These are phyloP conservation scores for Fusarium tricinctum DNA, from an alignment of 2,329 filamentous ascomycete species.

Conservation along the genomic window DNA sequence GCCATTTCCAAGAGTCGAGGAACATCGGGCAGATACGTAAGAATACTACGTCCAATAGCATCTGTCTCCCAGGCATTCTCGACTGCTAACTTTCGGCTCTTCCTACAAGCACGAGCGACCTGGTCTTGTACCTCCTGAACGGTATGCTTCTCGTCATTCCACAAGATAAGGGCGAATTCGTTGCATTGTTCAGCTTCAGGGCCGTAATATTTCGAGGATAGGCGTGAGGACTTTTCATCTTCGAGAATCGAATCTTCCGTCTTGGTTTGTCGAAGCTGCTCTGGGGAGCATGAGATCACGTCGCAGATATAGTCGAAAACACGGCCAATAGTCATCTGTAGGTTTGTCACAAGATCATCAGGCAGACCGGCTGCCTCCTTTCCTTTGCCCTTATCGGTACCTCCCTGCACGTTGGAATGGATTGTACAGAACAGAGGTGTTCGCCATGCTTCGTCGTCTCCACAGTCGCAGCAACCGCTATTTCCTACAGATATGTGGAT, in stretches of 20 bases:
- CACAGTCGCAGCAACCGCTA: slow-evolving; percentile 97
- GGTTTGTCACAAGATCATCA: slow-evolving; percentile 79
- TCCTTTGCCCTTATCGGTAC: slow-evolving; percentile 72
- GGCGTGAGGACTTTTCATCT: slow-evolving; percentile 84
- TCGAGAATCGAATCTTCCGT: slow-evolving; percentile 82
- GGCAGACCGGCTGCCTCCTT: slow-evolving; percentile 73
- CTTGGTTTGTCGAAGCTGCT: slow-evolving; percentile 90
- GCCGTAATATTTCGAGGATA: slow-evolving; percentile 80
- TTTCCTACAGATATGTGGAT: slow-evolving; percentile 91
- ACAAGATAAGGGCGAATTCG: slow-evolving; percentile 88
- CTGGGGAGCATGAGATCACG: slow-evolving; percentile 96
- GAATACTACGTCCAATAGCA: slow-evolving; percentile 85
- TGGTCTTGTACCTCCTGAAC: slow-evolving; percentile 91
- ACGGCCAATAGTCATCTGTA: slow-evolving; percentile 87
- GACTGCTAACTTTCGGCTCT: slow-evolving; percentile 76
- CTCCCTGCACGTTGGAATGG: slow-evolving; percentile 75
- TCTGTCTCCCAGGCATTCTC: slow-evolving; percentile 89
- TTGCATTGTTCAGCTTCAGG: slow-evolving; percentile 59
- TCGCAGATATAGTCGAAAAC: slow-evolving; percentile 96
- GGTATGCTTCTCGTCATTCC: slow-evolving; percentile 99
- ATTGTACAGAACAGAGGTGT: slow-evolving; percentile 92
- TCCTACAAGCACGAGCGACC: slow-evolving; percentile 88
- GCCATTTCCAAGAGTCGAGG: slow-evolving; percentile 81
- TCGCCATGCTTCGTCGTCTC: slow-evolving; percentile 94
- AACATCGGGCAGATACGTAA: slow-evolving; percentile 82